Conservation (phyloP, 2,329 filamentous ascomycete genomes). For the Trichoderma atroviride region DNA sequence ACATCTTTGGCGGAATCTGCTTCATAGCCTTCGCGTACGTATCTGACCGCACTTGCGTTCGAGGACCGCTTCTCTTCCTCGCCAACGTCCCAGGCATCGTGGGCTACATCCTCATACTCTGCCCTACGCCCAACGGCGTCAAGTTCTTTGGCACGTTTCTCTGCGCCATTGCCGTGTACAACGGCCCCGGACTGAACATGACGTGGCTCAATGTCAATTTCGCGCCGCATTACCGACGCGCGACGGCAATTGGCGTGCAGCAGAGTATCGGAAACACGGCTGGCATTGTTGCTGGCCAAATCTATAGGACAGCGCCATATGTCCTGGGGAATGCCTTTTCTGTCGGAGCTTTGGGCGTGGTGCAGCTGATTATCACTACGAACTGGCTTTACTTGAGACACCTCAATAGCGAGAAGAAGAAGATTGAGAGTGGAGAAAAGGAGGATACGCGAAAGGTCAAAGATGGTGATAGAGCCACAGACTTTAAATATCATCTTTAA, state of each 20-base stretch:
- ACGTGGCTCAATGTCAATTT: conserved; percentile 52
- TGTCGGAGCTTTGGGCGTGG: conserved; percentile 35
- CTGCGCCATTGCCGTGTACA: conserved; percentile 51
- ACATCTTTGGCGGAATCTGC: conserved; percentile 50
- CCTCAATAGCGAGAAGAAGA: conserved; percentile 46
- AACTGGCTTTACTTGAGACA: conserved; percentile 48
- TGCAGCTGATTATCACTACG: conserved; percentile 42
- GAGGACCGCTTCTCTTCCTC: conserved; percentile 55
- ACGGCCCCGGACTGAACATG: conserved; percentile 50
- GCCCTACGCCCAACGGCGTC: conserved; percentile 51
- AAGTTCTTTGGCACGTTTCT: conserved; percentile 55
- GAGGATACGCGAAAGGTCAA: conserved; percentile 49
- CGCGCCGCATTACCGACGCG: conserved; percentile 50
- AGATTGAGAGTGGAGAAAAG: conserved; percentile 43
- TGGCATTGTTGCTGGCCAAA: conserved; percentile 47
- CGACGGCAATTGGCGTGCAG: conserved; percentile 50
- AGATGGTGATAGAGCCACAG: conserved; percentile 51
- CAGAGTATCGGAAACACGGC: conserved; percentile 51
- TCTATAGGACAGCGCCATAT: conserved; percentile 41
- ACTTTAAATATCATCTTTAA: conserved; percentile 51
- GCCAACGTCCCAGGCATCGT: conserved; percentile 54
- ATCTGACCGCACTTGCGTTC: conserved; percentile 47
- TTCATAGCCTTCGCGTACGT: conserved; percentile 50
- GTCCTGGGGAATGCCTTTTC: conserved; percentile 37
- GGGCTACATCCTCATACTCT: conserved; percentile 53